Conservation (phyloP, 345 rosid species). For the Citrus mangshanensis region DNA sequence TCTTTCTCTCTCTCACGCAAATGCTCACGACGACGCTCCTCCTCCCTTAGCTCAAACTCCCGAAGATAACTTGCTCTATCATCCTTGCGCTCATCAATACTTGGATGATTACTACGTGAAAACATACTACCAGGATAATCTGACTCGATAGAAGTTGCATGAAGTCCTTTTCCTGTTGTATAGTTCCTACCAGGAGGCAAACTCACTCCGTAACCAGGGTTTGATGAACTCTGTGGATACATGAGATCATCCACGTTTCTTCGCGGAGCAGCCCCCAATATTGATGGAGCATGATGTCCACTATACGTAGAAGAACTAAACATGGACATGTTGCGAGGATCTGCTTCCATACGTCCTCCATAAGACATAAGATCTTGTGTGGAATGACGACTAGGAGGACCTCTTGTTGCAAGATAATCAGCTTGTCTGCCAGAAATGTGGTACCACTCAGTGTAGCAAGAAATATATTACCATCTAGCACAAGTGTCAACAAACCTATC, state of each 20-base stretch:
- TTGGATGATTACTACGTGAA: slow-evolving; percentile 51
- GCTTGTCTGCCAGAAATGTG: slow-evolving; percentile 93
- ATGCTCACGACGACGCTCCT: slow-evolving; percentile 79
- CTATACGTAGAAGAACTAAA: slow-evolving; percentile 63
- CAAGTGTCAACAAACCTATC: slow-evolving; percentile 27
- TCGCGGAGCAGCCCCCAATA: slow-evolving; percentile 88
- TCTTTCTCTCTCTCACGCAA: slow-evolving; percentile 83
- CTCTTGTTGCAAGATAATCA: slow-evolving; percentile 86
- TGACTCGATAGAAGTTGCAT: slow-evolving; percentile 55
- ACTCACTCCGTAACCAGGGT: slow-evolving; percentile 99
- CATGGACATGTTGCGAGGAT: slow-evolving; percentile 61
- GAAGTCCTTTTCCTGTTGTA: slow-evolving; percentile 85
- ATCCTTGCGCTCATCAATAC: slow-evolving; percentile 77
- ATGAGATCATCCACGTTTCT: slow-evolving; percentile 76
- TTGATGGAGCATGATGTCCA: slow-evolving; percentile 72
- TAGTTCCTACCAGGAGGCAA: slow-evolving; percentile 98
- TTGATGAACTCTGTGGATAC: slow-evolving; percentile 62
- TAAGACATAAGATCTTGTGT: slow-evolving; percentile 66
- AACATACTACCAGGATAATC: slow-evolving; percentile 58
- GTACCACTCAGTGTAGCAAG: slow-evolving; percentile 67
- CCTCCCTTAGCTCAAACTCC: slow-evolving; percentile 91
- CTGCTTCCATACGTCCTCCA: slow-evolving; percentile 78
- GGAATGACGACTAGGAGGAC: slow-evolving; percentile 66
- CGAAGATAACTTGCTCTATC: slow-evolving; percentile 90
- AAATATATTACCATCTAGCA: slow-evolving; percentile 34